A percentile compares a stretch with the other conserved stretches of the same genome.
Evolutionary conservation across 352 stramenopile genomes (phyloP).

Genomic region (Phytophthora quininea): DNA sequence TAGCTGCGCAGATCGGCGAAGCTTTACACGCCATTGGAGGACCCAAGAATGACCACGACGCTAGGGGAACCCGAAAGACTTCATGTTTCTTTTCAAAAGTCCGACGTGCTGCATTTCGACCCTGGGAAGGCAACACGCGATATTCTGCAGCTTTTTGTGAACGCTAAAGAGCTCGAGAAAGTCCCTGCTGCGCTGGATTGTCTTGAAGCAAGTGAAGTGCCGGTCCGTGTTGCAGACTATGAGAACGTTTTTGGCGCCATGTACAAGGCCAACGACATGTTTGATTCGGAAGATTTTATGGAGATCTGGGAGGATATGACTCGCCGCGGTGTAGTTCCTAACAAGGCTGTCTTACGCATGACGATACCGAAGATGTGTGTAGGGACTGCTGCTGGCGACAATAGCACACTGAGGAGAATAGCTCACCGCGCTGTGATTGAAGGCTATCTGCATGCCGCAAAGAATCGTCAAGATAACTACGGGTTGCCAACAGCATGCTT

Average conservation of each 20-base stretch:
- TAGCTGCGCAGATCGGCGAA: conserved; percentile 36
- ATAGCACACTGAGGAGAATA: conserved; percentile 27
- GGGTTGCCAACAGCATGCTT: conserved; percentile 46
- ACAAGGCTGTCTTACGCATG: conserved; percentile 40
- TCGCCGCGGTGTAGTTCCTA: conserved; percentile 37
- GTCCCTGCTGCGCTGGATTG: conserved; percentile 45
- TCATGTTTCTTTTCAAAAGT: conserved; percentile 24
- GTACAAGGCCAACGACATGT: conserved; percentile 34
- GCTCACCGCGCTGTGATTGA: conserved; percentile 18
- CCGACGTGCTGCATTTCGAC: conserved; percentile 27
- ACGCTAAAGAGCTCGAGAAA: conserved; percentile 32
- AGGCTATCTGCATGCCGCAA: conserved; percentile 26
- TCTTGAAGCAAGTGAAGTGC: conserved; percentile 36
- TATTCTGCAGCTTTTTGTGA: conserved; percentile 40
- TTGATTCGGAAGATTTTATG: conserved; percentile 43
- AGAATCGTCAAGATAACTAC: conserved; percentile 39
- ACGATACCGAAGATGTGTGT: conserved; percentile 33
- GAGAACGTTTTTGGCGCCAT: conserved; percentile 49
- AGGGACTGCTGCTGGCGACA: conserved; percentile 8
- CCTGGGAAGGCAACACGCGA: conserved; percentile 24
- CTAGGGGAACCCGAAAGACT: conserved; percentile 11
- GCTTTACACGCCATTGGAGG: conserved; percentile 18
- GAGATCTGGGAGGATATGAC: conserved; percentile 52
- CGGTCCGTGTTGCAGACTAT: conserved; percentile 42
- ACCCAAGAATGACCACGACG: conserved; percentile 11